Evolutionary conservation across 73 alveolate genomes (phyloP).

Genomic region (Tetrahymena elliotti): DNA sequence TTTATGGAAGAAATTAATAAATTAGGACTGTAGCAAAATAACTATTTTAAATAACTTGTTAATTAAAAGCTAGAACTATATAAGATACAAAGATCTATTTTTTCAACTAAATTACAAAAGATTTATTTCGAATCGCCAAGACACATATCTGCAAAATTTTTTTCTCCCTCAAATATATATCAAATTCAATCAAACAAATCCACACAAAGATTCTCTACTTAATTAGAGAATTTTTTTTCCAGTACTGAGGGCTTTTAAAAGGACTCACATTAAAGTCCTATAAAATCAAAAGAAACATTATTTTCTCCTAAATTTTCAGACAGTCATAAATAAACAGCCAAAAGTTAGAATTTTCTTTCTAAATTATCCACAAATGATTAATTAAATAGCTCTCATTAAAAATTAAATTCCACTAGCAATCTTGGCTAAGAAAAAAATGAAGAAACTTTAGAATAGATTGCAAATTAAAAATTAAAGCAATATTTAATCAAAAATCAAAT

Average conservation of each 20-base stretch:
- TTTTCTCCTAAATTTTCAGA: background rate
- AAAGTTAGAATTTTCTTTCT: background rate
- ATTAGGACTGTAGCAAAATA: background rate
- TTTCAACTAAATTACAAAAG: background rate
- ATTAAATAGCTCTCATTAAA: background rate
- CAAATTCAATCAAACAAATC: background rate
- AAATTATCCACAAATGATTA: background rate
- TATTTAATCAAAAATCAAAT: background rate
- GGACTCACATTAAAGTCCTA: background rate
- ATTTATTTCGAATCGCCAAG: background rate
- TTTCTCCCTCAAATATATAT: background rate
- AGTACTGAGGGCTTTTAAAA: background rate
- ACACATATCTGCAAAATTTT: background rate
- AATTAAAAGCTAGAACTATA: background rate
- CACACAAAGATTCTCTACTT: background rate
- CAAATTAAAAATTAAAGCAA: background rate
- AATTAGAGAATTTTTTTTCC: background rate
- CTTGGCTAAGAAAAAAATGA: background rate
- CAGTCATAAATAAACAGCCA: background rate
- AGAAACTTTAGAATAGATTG: background rate
- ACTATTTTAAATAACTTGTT: background rate
- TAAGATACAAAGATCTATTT: background rate
- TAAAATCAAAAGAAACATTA: background rate
- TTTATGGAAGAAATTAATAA: background rate
- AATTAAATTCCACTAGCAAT: background rate